These are phyloP conservation scores for Ophiostoma quercus DNA, from an alignment of 2,329 filamentous ascomycete species.

Conservation along the genomic window DNA sequence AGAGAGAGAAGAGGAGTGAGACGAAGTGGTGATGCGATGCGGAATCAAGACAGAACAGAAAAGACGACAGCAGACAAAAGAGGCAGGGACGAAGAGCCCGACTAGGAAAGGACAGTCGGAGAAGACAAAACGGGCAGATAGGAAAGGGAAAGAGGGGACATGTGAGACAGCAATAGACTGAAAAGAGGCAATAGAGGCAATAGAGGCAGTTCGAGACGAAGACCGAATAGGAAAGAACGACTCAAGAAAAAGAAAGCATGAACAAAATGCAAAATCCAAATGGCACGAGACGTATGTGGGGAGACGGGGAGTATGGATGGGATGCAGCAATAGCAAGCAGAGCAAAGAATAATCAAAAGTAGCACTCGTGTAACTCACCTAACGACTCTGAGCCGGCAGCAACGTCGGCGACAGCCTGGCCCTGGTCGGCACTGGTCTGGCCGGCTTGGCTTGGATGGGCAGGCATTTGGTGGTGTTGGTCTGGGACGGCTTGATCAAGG, in stretches of 20 bases:
- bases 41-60: background rate
- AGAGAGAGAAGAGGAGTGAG: background rate
- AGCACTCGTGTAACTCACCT: background rate
- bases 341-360: background rate
- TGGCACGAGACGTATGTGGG: conserved; percentile 1
- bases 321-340: background rate
- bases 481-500: background rate
- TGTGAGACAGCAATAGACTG: background rate
- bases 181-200: background rate
- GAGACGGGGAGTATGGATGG: background rate
- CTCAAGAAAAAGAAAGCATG: background rate
- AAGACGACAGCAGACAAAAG: background rate
- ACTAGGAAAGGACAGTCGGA: background rate
- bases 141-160: background rate
- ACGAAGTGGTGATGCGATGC: background rate
- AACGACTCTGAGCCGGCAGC: background rate
- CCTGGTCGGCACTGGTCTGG: background rate
- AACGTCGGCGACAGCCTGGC: background rate
- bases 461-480: too few species aligned
- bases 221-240: background rate
- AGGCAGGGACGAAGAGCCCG: background rate
- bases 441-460: background rate
- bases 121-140: background rate
- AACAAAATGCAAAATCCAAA: conserved; percentile 2
- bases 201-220: too few species aligned